Conservation (phyloP, 129 eudicot genomes). For the Logfia minima region DNA sequence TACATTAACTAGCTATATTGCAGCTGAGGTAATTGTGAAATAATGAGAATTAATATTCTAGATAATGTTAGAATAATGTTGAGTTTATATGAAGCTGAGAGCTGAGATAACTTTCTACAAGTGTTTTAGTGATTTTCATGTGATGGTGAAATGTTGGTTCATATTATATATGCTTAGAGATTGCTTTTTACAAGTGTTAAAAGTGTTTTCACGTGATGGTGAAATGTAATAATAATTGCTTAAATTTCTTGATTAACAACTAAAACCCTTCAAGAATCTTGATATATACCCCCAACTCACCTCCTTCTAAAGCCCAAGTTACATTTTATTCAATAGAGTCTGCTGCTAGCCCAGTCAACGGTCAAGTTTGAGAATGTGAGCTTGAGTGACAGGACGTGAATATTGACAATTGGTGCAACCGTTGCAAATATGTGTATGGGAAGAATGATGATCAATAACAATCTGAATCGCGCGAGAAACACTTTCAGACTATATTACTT, state of each 20-base stretch:
- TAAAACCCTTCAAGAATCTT: conserved; percentile 5
- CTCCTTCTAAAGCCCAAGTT: background rate
- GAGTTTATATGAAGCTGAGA: background rate
- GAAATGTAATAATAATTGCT: conserved; percentile 21
- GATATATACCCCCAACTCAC: too few relatives aligned
- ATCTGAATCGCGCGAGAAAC: too few relatives aligned
- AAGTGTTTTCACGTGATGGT: conserved; percentile 18
- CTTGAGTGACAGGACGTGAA: background rate
- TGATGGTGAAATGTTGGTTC: background rate
- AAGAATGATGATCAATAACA: too few relatives aligned
- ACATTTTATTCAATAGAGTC: background rate
- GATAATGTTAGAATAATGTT: background rate
- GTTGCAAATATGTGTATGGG: too few relatives aligned
- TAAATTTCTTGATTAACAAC: conserved; percentile 19
- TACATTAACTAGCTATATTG: too few relatives aligned
- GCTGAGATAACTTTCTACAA: background rate
- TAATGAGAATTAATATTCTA: too few relatives aligned
- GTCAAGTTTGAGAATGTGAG: background rate
- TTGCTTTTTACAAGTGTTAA: background rate
- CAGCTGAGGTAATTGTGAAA: too few relatives aligned
- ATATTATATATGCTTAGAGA: conserved; percentile 1
- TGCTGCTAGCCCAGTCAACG: background rate
- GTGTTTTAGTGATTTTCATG: background rate
- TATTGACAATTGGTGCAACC: background rate
- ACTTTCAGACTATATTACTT: too few relatives aligned